phyloP scores from a whole-genome alignment of 2,329 filamentous ascomycete species.

The Cordyceps cateniannulata region DNA sequence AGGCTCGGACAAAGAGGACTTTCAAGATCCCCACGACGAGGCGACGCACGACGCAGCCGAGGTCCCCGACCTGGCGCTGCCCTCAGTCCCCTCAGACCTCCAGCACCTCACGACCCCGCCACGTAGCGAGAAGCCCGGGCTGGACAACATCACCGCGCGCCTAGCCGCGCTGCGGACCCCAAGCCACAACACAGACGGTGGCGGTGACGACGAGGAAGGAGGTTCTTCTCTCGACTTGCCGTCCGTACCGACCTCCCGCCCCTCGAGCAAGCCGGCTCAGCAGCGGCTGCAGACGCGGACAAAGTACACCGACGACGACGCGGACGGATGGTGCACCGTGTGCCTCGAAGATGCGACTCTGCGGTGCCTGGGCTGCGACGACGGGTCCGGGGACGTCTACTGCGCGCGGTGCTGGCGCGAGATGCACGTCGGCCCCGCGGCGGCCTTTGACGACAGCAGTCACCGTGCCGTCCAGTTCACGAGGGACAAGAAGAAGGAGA shows the following conservation, averaged over 20 bases:
- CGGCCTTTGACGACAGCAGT: slow-evolving; percentile 61
- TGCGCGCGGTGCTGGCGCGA: slow-evolving; percentile 75
- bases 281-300: slow-evolving; percentile 33
- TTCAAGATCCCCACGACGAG: slow-evolving; percentile 14
- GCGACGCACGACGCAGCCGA: slow-evolving; percentile 15
- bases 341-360: slow-evolving; percentile 74
- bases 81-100: slow-evolving; percentile 39
- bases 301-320: slow-evolving; percentile 61
- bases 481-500: slow-evolving; percentile 27
- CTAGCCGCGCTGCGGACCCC: slow-evolving; percentile 44
- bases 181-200: slow-evolving; percentile 13
- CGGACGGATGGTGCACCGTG: slow-evolving; percentile 73
- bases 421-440: slow-evolving; percentile 65
- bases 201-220: slow-evolving; percentile 22
- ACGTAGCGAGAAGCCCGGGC: slow-evolving; percentile 20
- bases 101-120: slow-evolving; percentile 28
- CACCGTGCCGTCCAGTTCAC: slow-evolving; percentile 61
- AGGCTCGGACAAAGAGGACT: slow-evolving; percentile 4
- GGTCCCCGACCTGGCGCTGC: slow-evolving; percentile 32
- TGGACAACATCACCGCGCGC: slow-evolving; percentile 42
- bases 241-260: slow-evolving; percentile 43
- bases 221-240: slow-evolving; percentile 37
- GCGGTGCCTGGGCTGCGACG: slow-evolving; percentile 64
- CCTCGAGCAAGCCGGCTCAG: slow-evolving; percentile 32
- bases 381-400: slow-evolving; percentile 60